Conservation (phyloP, 495 filamentous ascomycete genomes). For the Sordaria brevicollis region DNA sequence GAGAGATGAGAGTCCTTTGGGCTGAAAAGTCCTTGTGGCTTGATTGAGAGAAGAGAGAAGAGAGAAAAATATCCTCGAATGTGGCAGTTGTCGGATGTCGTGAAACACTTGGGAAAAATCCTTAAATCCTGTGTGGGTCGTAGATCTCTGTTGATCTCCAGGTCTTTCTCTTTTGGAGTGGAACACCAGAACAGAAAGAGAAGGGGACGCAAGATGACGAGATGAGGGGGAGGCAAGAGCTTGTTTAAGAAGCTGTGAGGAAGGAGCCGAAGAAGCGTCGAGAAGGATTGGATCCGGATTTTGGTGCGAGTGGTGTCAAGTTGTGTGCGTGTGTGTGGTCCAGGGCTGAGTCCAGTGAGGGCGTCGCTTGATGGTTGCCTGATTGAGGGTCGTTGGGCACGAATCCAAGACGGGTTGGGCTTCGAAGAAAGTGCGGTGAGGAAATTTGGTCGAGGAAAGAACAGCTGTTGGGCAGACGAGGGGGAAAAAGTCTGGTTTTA, state of each 20-base stretch:
- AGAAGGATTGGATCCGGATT: background rate
- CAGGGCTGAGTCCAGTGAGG: background rate
- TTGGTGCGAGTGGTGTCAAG: background rate
- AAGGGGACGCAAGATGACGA: background rate
- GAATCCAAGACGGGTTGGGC: constrained; percentile 36
- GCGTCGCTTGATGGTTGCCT: background rate
- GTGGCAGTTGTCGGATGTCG: constrained; percentile 1
- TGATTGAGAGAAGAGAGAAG: background rate
- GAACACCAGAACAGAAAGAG: background rate
- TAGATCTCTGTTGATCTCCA: background rate
- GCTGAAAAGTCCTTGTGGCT: constrained; percentile 1
- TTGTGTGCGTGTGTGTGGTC: background rate
- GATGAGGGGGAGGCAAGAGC: background rate
- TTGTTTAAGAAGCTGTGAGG: background rate
- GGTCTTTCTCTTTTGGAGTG: background rate
- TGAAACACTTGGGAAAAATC: background rate
- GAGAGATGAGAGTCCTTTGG: constrained; percentile 13
- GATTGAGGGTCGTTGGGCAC: constrained; percentile 28
- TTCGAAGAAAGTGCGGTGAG: constrained; percentile 22
- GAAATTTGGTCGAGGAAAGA: constrained; percentile 21
- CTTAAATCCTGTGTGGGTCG: background rate
- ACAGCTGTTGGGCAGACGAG: constrained; percentile 38
- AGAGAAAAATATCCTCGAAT: background rate
- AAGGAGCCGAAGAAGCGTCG: background rate
- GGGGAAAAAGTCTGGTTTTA: constrained; percentile 37